Base-by-base conservation (phyloP, 2,329 filamentous ascomycete genomes). In the Stagonosporopsis tanaceti region DNA sequence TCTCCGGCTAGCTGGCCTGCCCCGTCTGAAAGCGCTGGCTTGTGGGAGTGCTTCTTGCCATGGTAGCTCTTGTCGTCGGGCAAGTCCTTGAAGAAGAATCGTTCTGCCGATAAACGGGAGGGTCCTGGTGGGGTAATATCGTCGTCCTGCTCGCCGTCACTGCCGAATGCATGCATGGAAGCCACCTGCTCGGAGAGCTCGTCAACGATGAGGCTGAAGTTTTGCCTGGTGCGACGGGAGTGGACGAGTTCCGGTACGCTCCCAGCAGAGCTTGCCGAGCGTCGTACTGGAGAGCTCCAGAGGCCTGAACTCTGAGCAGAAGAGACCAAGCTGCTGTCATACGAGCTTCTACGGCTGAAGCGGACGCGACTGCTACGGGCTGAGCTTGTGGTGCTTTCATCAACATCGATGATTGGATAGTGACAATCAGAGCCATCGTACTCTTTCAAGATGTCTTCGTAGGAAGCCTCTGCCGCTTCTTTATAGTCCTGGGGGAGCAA, bases 291-390 rank as follows among this genome's bases (percentile, higher is more conserved):
- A 15, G 73, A 72, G 50, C 66, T 72, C 69, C 75, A 72, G 5
- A 73, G 68, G 25, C 69, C 67, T 15, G 70, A 73, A 42, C 64
- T 66, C 40, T 70, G 68, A 15, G 65, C 64, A 6, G 68, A 72
- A 6, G 82, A 84, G 50, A 83, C 74, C 38, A 84, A 78, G 60
- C 84, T 80, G 67, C 82, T 85, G 66, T 85, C 83, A 55, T 85
- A 83, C 5, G 83, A 85, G 67, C 82, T 84, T 62, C 81, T 81
- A 60, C 84, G 84, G 77, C 83, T 85, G 48, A 83, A 80, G 14
- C 80, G 80, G 2, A 81, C 80, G 53, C 78, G 79, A 63, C 81
- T 83, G 65, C 79, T 83, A 25, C 81, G 79, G 25, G 77, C 76
- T 6, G 78, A 77, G 45, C 78, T 77, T 35, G 77, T 75, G 47